Base-by-base conservation (phyloP, 176 grass and related monocot genomes). In the Avena eriantha region DNA sequence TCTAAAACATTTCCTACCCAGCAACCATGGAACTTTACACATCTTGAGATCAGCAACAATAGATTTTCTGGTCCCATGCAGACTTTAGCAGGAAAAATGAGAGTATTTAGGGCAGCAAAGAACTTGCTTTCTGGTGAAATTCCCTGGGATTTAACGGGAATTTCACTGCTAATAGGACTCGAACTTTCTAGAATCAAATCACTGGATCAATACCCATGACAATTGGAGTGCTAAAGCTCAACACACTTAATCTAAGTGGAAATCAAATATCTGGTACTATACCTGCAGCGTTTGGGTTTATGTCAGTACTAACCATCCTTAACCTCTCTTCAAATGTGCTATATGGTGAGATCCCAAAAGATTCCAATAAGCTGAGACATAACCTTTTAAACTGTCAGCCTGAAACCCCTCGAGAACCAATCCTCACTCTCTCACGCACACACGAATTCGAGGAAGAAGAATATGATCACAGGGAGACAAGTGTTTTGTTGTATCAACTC, bases 31-130 rank as follows among this genome's bases (percentile, higher is more conserved):
- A 91, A 93, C 48, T 83, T 97, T 10, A 73, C 83, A 15, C 34
- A 43, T 16, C 67, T 97, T 79, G 90, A 97, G 1, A 86, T 94
- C 2, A 26, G 83, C 2, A 90, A 93, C 55, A 93, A 97, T n/a
- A 59, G n/a, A 31, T 94, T 97, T 35, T 86, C 85, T 19, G 92
- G 94, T 10, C 46, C 87, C 4, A 47, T 97, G 29, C 94, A 88
- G 7, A 72, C n/a, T 7, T 74, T 69, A 8, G 53, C 89, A 9
- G 17, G 70, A 1, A 78, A 24, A 19, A 51, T 96, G 35, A 41
- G 59, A 70, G 35, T 82, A 11, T 89, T 96, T 35, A 73, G 2
- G 0, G 94, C 94, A 35, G 84, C 82, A 39, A 96, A 92, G 56
- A 93, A 96, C 46, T 53, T 43, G 8, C 84, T 96, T 29, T 86